These are phyloP conservation scores for Peniophora sp. DNA, from an alignment of 1,284 basidiomycete genomes.

Conservation along the genomic window DNA sequence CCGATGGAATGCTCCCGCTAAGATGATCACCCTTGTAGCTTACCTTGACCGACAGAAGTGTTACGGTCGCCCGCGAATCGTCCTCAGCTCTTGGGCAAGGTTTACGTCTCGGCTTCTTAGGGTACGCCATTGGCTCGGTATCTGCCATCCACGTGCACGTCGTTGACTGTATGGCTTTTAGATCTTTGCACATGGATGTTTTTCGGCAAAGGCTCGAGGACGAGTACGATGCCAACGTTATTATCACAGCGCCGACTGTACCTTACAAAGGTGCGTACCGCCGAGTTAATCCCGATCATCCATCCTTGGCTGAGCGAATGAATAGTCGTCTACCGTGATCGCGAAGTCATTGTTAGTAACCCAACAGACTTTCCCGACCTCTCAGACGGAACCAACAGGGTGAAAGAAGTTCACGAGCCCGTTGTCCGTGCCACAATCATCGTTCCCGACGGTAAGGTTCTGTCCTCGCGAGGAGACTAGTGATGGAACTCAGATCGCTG, in stretches of 20 bases:
- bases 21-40: slow-evolving; percentile 38
- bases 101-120: slow-evolving; percentile 90
- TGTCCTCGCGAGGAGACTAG: too few relatives aligned
- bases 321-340: slow-evolving; percentile 69
- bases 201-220: slow-evolving; percentile 95
- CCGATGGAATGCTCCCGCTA: slow-evolving; percentile 3
- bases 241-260: slow-evolving; percentile 90
- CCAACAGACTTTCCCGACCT: slow-evolving; percentile 89
- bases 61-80: slow-evolving; percentile 88
- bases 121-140: too few relatives aligned
- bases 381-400: slow-evolving; percentile 51
- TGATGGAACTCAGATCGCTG: not conserved
- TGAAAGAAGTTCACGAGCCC: slow-evolving; percentile 80
- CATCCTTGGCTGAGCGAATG: not conserved
- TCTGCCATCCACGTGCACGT: too few relatives aligned
- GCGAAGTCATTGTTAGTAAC: slow-evolving; percentile 68
- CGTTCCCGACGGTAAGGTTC: slow-evolving; percentile 75
- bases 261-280: slow-evolving; percentile 69
- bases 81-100: slow-evolving; percentile 95
- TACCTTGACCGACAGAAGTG: slow-evolving; percentile 82
- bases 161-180: too few relatives aligned
- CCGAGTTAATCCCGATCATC: slow-evolving; percentile 13
- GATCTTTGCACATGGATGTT: slow-evolving; percentile 96
- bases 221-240: slow-evolving; percentile 87
- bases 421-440: slow-evolving; percentile 88